Conservation (phyloP, 2,329 filamentous ascomycete genomes). For the Ophiocordyceps camponoti-saundersi region DNA sequence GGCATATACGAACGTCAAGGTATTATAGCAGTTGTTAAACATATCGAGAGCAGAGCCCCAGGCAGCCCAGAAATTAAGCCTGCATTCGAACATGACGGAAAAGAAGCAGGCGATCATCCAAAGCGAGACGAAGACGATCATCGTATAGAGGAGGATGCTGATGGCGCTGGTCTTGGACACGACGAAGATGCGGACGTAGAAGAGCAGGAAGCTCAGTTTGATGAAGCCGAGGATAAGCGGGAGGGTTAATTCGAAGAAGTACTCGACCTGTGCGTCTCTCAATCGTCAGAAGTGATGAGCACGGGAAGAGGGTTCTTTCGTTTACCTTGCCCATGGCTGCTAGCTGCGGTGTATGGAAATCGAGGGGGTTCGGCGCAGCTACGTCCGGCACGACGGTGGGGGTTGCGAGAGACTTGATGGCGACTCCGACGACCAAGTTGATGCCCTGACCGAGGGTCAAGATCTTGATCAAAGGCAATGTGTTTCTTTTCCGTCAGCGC, state of each 20-base stretch:
- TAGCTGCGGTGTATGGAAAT: not conserved
- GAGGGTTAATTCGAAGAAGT: not conserved
- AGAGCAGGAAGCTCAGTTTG: not conserved
- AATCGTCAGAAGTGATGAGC: no score
- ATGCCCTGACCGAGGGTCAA: not conserved
- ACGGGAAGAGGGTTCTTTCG: no score
- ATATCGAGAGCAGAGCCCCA: not conserved
- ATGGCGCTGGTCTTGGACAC: not conserved
- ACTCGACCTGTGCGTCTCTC: not conserved
- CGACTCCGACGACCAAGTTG: not conserved
- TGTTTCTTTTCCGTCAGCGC: no score
- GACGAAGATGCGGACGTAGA: not conserved
- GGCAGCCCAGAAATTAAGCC: not conserved
- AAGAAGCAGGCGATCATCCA: not conserved
- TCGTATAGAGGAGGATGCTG: not conserved
- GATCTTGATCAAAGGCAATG: no score
- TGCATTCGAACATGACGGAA: not conserved
- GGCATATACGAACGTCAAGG: not conserved
- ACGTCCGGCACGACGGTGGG: not conserved
- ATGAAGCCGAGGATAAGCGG: not conserved
- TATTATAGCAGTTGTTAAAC: not conserved
- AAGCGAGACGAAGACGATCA: not conserved
- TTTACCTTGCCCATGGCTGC: not conserved
- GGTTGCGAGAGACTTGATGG: not conserved
- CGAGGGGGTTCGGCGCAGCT: not conserved